phyloP scores from a whole-genome alignment of 495 filamentous ascomycete species.

The Xylona heveae region DNA sequence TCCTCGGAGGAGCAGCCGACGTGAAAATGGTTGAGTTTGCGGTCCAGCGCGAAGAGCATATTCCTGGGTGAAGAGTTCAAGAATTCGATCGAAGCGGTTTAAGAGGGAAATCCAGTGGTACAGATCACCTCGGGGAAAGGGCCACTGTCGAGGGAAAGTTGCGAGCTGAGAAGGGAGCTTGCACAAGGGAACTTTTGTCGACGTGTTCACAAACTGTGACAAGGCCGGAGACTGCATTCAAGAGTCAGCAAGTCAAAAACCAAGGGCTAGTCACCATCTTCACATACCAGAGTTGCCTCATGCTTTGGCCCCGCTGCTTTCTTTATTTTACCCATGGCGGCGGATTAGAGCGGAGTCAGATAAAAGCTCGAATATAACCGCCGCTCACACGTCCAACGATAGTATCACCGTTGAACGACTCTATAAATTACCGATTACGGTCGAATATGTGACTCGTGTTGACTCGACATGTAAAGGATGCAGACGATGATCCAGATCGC shows the following conservation, averaged over 20 bases:
- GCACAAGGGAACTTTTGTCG: conserved; percentile 45
- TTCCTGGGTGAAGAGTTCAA: conserved; percentile 59
- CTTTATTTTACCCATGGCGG: conserved; percentile 81
- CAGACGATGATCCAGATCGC: too few relatives aligned
- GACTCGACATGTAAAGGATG: too few relatives aligned
- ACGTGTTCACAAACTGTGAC: conserved; percentile 48
- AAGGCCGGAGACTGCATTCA: conserved; percentile 61
- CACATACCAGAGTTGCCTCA: conserved; percentile 75
- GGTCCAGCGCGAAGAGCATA: conserved; percentile 68
- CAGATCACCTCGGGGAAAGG: conserved; percentile 87
- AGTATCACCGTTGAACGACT: too few relatives aligned
- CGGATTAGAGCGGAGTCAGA: too few relatives aligned
- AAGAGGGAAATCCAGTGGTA: conserved; percentile 96
- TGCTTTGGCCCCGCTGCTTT: conserved; percentile 85
- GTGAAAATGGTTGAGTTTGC: conserved; percentile 52
- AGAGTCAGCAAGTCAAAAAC: conserved; percentile 11
- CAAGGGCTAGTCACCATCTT: background rate
- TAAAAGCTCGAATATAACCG: too few relatives aligned
- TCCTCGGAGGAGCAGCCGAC: conserved; percentile 35
- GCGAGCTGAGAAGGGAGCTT: conserved; percentile 56
- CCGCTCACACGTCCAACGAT: too few relatives aligned
- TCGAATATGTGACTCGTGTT: too few relatives aligned
- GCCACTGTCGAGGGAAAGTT: conserved; percentile 74
- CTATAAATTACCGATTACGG: too few relatives aligned
- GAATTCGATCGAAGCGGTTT: conserved; percentile 79